phyloP scores from a whole-genome alignment of 805 yeast species.

The Nakazawaea ernobii region DNA sequence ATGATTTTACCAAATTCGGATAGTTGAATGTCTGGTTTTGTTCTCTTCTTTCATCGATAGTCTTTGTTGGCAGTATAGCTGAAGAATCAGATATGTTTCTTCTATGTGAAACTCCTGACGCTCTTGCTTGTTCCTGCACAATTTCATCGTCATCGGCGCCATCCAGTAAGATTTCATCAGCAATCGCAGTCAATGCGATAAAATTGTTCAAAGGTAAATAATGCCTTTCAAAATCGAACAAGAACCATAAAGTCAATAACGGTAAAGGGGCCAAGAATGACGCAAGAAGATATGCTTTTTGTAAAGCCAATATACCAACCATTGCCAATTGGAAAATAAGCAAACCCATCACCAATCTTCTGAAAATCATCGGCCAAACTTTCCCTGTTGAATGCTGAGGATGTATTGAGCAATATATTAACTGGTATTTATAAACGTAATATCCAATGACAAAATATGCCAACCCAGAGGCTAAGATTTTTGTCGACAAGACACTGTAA shows the following conservation, averaged over 20 bases:
- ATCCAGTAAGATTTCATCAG: neutral
- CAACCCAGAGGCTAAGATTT: constrained; percentile 52
- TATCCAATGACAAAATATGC: constrained; percentile 51
- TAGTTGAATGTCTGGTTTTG: constrained; percentile 66
- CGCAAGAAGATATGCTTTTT: constrained; percentile 73
- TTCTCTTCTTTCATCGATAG: constrained; percentile 79
- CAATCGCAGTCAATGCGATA: constrained; percentile 23
- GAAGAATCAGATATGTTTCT: neutral
- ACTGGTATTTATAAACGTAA: constrained; percentile 57
- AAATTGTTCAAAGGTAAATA: constrained; percentile 77
- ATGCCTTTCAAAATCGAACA: constrained; percentile 78
- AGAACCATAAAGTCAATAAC: constrained; percentile 52
- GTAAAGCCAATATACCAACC: constrained; percentile 80
- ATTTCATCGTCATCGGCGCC: neutral
- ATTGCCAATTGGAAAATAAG: constrained; percentile 83
- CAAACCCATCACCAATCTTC: constrained; percentile 77
- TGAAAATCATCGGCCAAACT: constrained; percentile 81
- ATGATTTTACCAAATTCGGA: constrained; percentile 60
- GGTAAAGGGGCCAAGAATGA: constrained; percentile 74
- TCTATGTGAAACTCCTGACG: neutral
- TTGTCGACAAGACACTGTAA: constrained; percentile 56
- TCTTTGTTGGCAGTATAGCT: constrained; percentile 25
- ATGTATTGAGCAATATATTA: constrained; percentile 55
- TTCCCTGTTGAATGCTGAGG: constrained; percentile 64
- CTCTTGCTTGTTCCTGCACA: neutral